Evolutionary conservation across 2,329 filamentous ascomycete species (phyloP), one percentile per base, ranked within the genome.

Genomic region (Saccharata proteae): DNA sequence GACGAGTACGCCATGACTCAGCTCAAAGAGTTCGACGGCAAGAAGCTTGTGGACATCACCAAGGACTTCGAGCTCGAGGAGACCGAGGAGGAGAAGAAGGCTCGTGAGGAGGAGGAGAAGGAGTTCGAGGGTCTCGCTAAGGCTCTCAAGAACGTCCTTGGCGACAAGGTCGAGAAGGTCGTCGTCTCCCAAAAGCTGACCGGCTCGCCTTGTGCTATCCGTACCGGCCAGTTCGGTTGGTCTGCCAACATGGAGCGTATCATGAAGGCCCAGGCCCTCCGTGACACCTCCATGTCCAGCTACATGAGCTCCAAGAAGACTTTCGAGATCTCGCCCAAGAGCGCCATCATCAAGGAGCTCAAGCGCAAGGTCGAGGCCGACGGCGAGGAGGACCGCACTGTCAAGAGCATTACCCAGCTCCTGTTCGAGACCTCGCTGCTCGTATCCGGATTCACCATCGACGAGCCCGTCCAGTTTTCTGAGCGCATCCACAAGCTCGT

Each of bases 271-370:
- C 90, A 98, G 74, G 90, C 90, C 56, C 88, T 98, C 55, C 90
- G 90, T 69, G 90, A 98, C 70, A 98, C 90, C 48, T 94, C 86
- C 54, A 98, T 98, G 90, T 84, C 76, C 67, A 93, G 84, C 52
- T 98, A 98, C 82, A 98, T 98, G 90, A 92, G 84, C 46, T 96
- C 88, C 61, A 98, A 98, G 86, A 98, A 98, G 84, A 98, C 90
- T 18, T 96, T 98, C 49, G 90, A 98, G 73, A 96, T 98, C 66
- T 96, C 90, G n/a, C 90, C 90, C 62, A 88, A 90, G 74, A 93
- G 84, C 52, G 59, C 84, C 45, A 98, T 98, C 65, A 77, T 98
- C 71, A 81, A 93, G 77, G 90, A 96, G 75, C 80, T 98, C 56
- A 94, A 92, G 83, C 85, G 80, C 70, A 98, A 98, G 84, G 84